Conservation (phyloP, 176 grass and related monocot species). For the Bolboschoenus planiculmis region DNA sequence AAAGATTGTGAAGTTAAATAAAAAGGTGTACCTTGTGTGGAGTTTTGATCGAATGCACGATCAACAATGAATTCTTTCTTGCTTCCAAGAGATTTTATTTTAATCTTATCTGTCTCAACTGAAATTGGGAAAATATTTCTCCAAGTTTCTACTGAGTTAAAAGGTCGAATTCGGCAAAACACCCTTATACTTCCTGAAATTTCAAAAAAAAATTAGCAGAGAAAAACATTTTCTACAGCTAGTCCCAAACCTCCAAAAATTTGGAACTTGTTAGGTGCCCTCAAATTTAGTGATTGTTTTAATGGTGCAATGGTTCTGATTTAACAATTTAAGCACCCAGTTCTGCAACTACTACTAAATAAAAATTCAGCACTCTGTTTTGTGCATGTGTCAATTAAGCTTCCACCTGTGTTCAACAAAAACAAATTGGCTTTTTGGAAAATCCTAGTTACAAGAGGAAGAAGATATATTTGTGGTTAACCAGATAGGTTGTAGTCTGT, state of each 20-base stretch:
- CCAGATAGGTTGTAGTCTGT: not conserved
- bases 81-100: slow-evolving; percentile 43
- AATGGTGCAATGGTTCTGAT: not conserved
- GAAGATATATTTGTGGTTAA: too few species aligned
- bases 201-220: slow-evolving; percentile 17
- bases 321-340: not conserved
- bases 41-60: slow-evolving; percentile 53
- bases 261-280: not conserved
- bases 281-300: not conserved
- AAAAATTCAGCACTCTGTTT: not conserved
- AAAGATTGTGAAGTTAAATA: slow-evolving; percentile 10
- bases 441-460: not conserved
- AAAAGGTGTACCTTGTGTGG: slow-evolving; percentile 60
- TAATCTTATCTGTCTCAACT: slow-evolving; percentile 48
- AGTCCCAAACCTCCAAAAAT: not conserved
- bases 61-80: slow-evolving; percentile 72
- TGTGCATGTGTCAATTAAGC: not conserved
- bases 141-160: slow-evolving; percentile 23
- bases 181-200: slow-evolving; percentile 89
- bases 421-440: not conserved
- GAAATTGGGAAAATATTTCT: slow-evolving; percentile 31
- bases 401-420: not conserved
- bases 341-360: not conserved
- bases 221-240: not conserved
- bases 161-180: slow-evolving; percentile 61